A percentile compares a stretch with the other conserved stretches of the same genome.
Evolutionary conservation across 768 basidiomycete genomes (phyloP).

Genomic region (Lactarius deliciosus): DNA sequence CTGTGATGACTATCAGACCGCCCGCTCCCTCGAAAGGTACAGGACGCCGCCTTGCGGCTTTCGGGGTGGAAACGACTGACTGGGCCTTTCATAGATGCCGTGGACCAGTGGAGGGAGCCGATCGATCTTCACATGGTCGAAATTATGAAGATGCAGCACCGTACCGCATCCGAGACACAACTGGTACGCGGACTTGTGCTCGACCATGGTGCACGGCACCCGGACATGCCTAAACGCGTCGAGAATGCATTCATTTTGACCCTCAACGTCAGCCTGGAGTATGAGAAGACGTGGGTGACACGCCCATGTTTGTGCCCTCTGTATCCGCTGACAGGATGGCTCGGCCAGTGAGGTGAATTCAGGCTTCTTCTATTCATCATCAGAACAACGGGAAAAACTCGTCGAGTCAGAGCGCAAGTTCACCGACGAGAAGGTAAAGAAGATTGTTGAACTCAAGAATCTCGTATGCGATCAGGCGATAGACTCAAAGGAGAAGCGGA

Average conservation of each 20-base stretch:
- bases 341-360: conserved; percentile 92
- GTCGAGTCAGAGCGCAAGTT: conserved; percentile 96
- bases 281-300: conserved; percentile 92
- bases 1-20: conserved; percentile 84
- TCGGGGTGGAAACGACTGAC: conserved; percentile 31
- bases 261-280: conserved; percentile 96
- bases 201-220: conserved; percentile 96
- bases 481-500: conserved; percentile 74
- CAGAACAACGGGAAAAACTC: conserved; percentile 97
- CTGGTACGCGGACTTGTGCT: conserved; percentile 93
- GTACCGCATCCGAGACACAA: conserved; percentile 95
- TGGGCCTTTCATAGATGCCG: conserved; percentile 44
- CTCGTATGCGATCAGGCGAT: conserved; percentile 93
- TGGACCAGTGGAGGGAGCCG: conserved; percentile 76
- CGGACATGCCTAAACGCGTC: conserved; percentile 98
- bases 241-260: conserved; percentile 96
- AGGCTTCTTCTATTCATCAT: conserved; percentile 97
- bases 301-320: neutral
- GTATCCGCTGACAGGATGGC: conserved; percentile 28
- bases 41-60: conserved; percentile 27
- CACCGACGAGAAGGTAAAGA: conserved; percentile 90
- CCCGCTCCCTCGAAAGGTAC: conserved; percentile 60
- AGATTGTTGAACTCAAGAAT: conserved; percentile 96
- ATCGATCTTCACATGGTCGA: conserved; percentile 99
- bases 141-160: conserved; percentile 99